Evolutionary conservation across 192 early-diverging fungal species (phyloP), one percentile per base, ranked within the genome.

Genomic region (Phycomyces blakesleeanus): DNA sequence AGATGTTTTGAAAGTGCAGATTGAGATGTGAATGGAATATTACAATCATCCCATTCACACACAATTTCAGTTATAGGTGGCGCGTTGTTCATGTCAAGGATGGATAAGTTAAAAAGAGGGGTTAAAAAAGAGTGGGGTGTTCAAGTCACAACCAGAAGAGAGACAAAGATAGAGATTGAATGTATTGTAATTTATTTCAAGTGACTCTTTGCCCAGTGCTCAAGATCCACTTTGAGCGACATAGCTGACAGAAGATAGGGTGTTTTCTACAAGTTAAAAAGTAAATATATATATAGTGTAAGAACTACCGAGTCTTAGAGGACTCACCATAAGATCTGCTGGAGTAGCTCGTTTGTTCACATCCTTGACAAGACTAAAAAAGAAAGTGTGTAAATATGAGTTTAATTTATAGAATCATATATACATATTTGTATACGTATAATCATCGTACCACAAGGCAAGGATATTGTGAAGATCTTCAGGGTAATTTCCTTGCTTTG

Each of bases 181-280:
- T 47, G 12, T 47, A 47, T 47, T 47, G 44, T 12, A 47, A 47
- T 18, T 47, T 47, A 47, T 47, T 47, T n/a, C 44, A 47, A 47
- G 44, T 47, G 44, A 34, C 44, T 34, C 47, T 56, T 67, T 41
- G 82, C 82, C 87, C 86, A 87, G 59, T 79, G 64, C 51, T 83
- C 82, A 59, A 89, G 79, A 61, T 89, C 86, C 29, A 89, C 85
- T 49, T 83, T 79, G 61, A 74, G 76, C 55, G 73, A 67, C 11
- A 71, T 69, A 0, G 84, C 80, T 26, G 77, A 78, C 50, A 63
- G 61, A 10, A 81, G 73, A 49, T 86, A 87, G 42, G 74, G 70
- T 62, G 87, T 87, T 59, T 78, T 71, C 82, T 83, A 54, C 38
- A 49, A 21, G 41, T 38, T 40, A 50, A 51, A 27, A 41, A 41